phyloP scores from a whole-genome alignment of 139 green algal genomes.

The Chlorella sp. region DNA sequence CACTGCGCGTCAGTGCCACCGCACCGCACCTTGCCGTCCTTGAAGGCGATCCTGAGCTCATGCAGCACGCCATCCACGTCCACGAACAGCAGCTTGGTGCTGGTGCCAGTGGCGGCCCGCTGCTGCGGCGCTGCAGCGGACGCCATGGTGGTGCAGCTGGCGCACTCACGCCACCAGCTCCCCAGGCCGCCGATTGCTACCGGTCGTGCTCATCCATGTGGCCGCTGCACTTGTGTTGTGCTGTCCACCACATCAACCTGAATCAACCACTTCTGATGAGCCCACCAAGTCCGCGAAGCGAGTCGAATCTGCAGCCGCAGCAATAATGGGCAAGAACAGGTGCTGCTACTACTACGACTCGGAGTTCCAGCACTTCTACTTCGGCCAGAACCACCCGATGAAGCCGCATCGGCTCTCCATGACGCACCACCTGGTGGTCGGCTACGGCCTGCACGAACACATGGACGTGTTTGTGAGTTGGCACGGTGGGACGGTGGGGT shows the following conservation, averaged over 20 bases:
- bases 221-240: no score
- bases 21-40: not conserved
- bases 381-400: slow-evolving; percentile 96
- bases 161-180: no score
- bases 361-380: slow-evolving; percentile 86
- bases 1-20: no score
- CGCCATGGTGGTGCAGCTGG: no score
- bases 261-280: no score
- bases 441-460: slow-evolving; percentile 89
- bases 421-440: slow-evolving; percentile 90
- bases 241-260: no score
- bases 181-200: no score
- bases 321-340: no score
- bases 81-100: slow-evolving; percentile 1
- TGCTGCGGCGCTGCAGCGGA: not conserved
- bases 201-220: no score
- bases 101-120: not conserved
- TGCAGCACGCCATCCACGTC: slow-evolving; percentile 6
- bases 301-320: no score
- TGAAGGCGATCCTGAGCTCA: not conserved
- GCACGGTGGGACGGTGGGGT: no score
- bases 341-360: slow-evolving; percentile 86
- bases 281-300: no score
- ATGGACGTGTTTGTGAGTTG: slow-evolving; percentile 83
- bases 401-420: slow-evolving; percentile 94